Base-by-base conservation (phyloP, 192 early-diverging fungal genomes). In the Coemansia sp. region DNA sequence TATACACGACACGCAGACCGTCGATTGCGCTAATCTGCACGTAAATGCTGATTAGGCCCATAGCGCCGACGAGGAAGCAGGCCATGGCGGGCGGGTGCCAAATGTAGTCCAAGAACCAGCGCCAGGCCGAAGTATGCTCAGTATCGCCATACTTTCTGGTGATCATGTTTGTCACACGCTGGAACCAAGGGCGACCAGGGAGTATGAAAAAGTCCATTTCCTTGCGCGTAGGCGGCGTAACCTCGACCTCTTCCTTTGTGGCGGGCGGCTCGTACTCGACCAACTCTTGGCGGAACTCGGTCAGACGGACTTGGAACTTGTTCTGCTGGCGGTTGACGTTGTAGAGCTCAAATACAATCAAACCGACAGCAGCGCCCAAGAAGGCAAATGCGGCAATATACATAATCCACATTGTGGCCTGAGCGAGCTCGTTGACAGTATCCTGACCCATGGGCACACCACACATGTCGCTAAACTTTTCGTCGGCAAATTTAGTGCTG, bases 61-160 rank as follows among this genome's bases (percentile, higher is more conserved):
- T 19, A 21, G 63, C 37, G 8, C 83, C 83, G 28, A 77, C 74
- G 3, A 67, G n/a, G 23, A 85, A 69, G 61, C 83, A 85, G 3
- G 77, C 83, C 19, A 85, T 61, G 30, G 77, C 75, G 4, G 83
- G 83, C 11, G 78, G 65, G 49, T 80, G 75, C 44, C 62, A 55
- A 21, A 80, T 58, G 33, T 85, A 85, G 55, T 85, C 65, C 10
- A 73, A 21, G 62, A 60, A 85, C 83, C 83, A 85, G 63, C 83
- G 83, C 75, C 74, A 81, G 9, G 71, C 71, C 30, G 70, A 59
- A n/a, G 71, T 55, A 28, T 57, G 40, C 33, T 76, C 70, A 21
- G 42, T 57, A 44, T 76, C 64, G 53, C 74, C 74, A 17, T 58
- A 63, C 42, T 61, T 75, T 6, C 28, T 59, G 19, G 52, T 67